Evolutionary conservation across 306 rosid genomes (phyloP).

Genomic region (Rosa multiflora): DNA sequence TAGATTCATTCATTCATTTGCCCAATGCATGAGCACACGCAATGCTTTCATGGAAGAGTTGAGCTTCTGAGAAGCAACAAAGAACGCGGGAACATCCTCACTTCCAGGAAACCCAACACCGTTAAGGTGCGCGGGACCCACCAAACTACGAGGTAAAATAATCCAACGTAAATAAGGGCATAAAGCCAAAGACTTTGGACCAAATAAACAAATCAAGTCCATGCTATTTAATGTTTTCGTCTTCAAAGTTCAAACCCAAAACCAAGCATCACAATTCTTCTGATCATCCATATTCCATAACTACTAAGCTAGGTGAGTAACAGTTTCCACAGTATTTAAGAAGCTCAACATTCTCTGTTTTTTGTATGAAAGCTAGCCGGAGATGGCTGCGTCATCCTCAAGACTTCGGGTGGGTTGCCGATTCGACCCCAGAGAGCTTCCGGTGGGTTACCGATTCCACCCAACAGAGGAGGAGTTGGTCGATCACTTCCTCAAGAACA

Average conservation of each 20-base stretch:
- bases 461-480: conserved; percentile 76
- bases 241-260: not conserved
- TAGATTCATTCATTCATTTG: no score
- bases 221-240: not conserved
- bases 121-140: not conserved
- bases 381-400: not conserved
- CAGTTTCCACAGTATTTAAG: not conserved
- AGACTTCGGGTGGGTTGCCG: conserved; percentile 48
- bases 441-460: conserved; percentile 56
- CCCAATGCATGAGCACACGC: not conserved
- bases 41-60: not conserved
- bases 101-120: not conserved
- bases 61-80: not conserved
- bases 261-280: not conserved
- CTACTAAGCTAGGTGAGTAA: not conserved
- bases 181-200: not conserved
- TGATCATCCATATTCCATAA: not conserved
- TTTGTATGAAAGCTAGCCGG: not conserved
- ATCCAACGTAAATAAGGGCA: no score
- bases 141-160: no score
- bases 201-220: conserved; percentile 13
- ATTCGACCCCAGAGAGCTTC: conserved; percentile 58
- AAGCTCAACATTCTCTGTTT: not conserved
- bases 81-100: not conserved
- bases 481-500: conserved; percentile 39